Base-by-base conservation (phyloP, 2,329 filamentous ascomycete genomes). In the Lasiodiplodia gonubiensis region DNA sequence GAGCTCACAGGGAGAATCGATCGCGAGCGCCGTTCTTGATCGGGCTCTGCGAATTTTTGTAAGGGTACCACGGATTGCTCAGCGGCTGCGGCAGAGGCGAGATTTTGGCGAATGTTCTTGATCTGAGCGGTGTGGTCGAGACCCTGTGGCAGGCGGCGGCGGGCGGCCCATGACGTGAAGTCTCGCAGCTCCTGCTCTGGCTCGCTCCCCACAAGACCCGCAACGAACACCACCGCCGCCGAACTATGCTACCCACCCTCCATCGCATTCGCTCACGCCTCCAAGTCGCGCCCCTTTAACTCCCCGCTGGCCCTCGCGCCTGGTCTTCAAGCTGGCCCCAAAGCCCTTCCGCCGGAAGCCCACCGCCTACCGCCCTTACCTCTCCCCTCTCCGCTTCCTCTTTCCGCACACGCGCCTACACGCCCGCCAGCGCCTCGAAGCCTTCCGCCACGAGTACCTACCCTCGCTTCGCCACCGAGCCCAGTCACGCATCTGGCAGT, bases 401-500 rank as follows among this genome's bases (percentile, higher is more conserved):
- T 89, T 93, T 73, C 90, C 72, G 88, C 90, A n/a, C 82, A 81
- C 86, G 69, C 86, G 86, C 76, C 84, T 86, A 70, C 86, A 85
- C 71, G 89, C 89, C 72, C 88, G 88, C 75, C 86, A 89, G 68
- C 87, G 86, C 69, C 83, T 95, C 65, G 85, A 89, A 72, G 83
- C 85, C 71, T 88, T 97, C 77, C 91, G 88, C 70, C 87, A 92
- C 85, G 88, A 93, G 72, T 92, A 87, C 5, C 79, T 97, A 27
- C 92, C 92, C 14, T 82, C 84, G 61, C 85, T 92, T 73, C 91
- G 90, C 74, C 88, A 90, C 75, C 84, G 86, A 64, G 81, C 92
- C 10, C 93, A 97, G 79, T 89, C 89, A 46, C 87, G 89, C 67
- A 88, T 97, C 70, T 96, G 95, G 76, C 86, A 85, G 54, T 92